Conservation (phyloP, 106 monocot species). For the Dendrobium officinale region DNA sequence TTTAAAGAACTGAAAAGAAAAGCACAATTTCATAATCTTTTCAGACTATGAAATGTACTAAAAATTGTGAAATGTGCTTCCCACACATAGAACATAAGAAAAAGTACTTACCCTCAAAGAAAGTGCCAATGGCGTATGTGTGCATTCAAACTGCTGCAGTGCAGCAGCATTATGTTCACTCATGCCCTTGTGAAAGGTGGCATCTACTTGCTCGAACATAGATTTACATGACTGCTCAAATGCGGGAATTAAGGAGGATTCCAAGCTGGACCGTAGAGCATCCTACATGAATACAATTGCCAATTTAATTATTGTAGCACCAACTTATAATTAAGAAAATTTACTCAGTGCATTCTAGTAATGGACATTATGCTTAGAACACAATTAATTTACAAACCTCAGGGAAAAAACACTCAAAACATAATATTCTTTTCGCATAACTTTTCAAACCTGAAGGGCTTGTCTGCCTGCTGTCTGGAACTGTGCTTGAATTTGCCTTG, state of each 20-base stretch:
- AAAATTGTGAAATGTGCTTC: neutral
- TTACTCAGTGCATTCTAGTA: neutral
- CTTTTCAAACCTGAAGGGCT: slow-evolving; percentile 64
- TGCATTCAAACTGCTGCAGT: slow-evolving; percentile 67
- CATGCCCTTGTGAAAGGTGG: slow-evolving; percentile 84
- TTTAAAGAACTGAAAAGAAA: neutral
- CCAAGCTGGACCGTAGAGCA: slow-evolving; percentile 55
- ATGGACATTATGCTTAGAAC: neutral
- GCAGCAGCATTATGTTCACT: slow-evolving; percentile 66
- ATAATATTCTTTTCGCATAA: neutral
- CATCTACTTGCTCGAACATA: slow-evolving; percentile 94
- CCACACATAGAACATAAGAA: neutral
- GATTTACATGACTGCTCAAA: slow-evolving; percentile 87
- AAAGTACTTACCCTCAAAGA: slow-evolving; percentile 66
- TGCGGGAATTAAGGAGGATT: slow-evolving; percentile 74
- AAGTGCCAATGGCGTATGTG: slow-evolving; percentile 62
- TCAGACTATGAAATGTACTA: neutral
- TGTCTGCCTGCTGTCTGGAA: slow-evolving; percentile 92
- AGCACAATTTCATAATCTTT: neutral
- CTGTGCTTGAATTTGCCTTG: slow-evolving; percentile 83
- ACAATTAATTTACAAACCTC: neutral
- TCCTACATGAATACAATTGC: slow-evolving; percentile 39
- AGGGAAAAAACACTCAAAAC: neutral
- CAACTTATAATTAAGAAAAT: neutral
- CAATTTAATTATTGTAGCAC: slow-evolving; percentile 1